Base-by-base conservation (phyloP, 202 grass and related monocot genomes). In the Elaeis oleifera region DNA sequence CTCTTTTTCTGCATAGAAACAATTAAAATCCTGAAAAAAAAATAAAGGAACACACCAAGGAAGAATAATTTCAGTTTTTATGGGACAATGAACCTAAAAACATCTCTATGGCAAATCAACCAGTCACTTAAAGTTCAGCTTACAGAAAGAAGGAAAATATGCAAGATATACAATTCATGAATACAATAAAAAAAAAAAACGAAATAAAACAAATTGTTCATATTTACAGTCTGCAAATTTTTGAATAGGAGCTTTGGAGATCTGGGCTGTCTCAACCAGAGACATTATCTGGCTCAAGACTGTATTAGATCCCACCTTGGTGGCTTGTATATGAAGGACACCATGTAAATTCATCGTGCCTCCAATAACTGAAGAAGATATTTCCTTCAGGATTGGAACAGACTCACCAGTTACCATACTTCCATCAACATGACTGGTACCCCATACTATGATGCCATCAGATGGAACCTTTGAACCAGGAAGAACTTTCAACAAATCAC, bases 391-490 rank as follows among this genome's bases (percentile, higher is more conserved):
- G 56, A 92, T 44, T 11, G 85, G 78, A 81, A 74, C 69, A 64
- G 94, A 89, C 88, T 99, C 94, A 74, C 94, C 94, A 59, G 94
- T 99, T 56, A 99, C 84, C 94, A 99, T 99, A 72, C 94, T 99
- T 85, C 92, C 94, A 74, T 99, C 90, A 60, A 84, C 85, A 81
- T 99, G 78, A 59, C 88, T 99, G 58, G 79, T 76, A 65, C 94
- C 94, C 88, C 94, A 91, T 60, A 80, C 75, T 2, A 92, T 82
- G 16, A 84, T 58, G 73, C 94, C 94, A 79, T 99, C 94, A 64
- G 88, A 69, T 18, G 94, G 94, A 76, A 99, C 75, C 63, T 99
- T 99, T 14, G 85, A 92, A 72, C 94, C 94, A 69, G 94, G 94
- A 79, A 92, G 55, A 23, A 99, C 94, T 86, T 99, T 99, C 28